Conservation (phyloP, 2,329 filamentous ascomycete species). For the Ceratocystis huliohia region DNA sequence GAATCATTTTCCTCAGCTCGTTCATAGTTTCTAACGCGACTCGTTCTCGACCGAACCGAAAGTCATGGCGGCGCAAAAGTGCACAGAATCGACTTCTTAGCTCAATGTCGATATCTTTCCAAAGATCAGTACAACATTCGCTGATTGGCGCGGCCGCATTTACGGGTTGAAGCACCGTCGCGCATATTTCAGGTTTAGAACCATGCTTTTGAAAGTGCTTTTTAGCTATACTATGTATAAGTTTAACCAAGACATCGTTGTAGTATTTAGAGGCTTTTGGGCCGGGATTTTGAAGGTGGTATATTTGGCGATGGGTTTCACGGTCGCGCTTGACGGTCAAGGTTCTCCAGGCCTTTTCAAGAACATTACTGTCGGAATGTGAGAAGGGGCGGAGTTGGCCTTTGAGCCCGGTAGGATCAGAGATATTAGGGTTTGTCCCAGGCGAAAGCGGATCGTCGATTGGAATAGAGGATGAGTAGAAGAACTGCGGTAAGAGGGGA, state of each 20-base stretch:
- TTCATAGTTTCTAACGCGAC: constrained; percentile 37
- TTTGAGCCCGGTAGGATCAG: constrained; percentile 39
- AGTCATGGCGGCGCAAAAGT: constrained; percentile 32
- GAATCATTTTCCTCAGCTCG: constrained; percentile 18
- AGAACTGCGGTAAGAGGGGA: constrained; percentile 59
- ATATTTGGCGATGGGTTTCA: constrained; percentile 34
- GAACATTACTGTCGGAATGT: constrained; percentile 60
- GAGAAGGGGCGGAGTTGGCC: constrained; percentile 65
- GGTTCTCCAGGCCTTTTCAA: constrained; percentile 65
- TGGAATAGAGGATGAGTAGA: constrained; percentile 68
- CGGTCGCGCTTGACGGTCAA: constrained; percentile 40
- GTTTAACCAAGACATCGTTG: constrained; percentile 28
- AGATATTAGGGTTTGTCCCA: constrained; percentile 33
- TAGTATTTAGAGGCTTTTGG: constrained; percentile 26
- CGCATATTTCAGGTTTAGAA: constrained; percentile 11
- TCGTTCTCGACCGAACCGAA: constrained; percentile 32
- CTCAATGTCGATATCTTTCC: constrained; percentile 36
- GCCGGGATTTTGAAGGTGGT: constrained; percentile 13
- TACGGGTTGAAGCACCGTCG: constrained; percentile 16
- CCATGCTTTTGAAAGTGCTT: constrained; percentile 38
- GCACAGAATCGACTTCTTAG: constrained; percentile 40
- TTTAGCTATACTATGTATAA: constrained; percentile 34
- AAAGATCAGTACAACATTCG: constrained; percentile 39
- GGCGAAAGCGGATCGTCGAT: constrained; percentile 82
- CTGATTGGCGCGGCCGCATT: constrained; percentile 26